These are phyloP conservation scores for Penicillium sp. DNA, from an alignment of 2,329 filamentous ascomycete species.

Conservation along the genomic window DNA sequence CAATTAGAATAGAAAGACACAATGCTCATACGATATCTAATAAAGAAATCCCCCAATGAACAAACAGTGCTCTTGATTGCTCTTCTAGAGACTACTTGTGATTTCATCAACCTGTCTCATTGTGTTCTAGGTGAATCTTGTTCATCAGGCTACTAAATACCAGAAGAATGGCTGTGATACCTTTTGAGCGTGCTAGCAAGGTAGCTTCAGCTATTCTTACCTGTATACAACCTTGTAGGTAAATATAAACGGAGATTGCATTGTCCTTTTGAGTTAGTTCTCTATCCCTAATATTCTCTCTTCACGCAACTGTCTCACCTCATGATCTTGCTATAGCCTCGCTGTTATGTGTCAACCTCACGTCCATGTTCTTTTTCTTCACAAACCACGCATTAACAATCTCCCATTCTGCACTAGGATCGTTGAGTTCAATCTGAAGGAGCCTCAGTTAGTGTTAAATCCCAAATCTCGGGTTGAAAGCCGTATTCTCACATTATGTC, in stretches of 20 bases:
- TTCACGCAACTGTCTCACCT: background rate
- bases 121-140: background rate
- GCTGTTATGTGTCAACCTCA: background rate
- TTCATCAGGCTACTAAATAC: background rate
- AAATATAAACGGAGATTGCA: background rate
- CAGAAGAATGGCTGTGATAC: background rate
- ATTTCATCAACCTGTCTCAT: background rate
- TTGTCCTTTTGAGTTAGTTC: background rate
- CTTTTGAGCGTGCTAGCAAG: background rate
- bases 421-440: slow-evolving; percentile 16
- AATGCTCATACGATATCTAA: background rate
- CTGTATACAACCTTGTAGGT: background rate
- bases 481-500: slow-evolving; percentile 15
- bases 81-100: background rate
- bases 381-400: slow-evolving; percentile 43
- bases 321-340: background rate
- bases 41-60: background rate
- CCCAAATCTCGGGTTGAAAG: background rate
- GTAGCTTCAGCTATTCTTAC: background rate
- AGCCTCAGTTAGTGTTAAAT: background rate
- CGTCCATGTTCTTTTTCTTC: background rate
- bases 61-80: background rate
- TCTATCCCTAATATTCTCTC: no score
- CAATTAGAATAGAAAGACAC: background rate
- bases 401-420: slow-evolving; percentile 21